Conservation (phyloP, 306 rosid species). For the Acacia acuminata region DNA sequence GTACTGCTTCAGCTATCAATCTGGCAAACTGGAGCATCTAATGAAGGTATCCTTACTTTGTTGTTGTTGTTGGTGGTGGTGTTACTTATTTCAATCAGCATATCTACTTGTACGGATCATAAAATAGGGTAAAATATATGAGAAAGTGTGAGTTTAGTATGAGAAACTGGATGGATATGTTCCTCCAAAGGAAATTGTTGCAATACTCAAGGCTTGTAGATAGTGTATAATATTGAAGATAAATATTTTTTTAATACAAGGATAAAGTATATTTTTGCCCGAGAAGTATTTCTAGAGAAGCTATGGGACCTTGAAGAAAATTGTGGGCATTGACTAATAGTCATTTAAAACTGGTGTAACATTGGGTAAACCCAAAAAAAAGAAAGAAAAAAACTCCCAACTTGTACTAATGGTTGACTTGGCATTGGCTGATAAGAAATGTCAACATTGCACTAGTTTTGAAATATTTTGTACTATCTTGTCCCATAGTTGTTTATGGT, state of each 20-base stretch:
- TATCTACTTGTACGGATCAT: background rate
- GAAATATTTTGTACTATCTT: background rate
- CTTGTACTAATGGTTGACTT: background rate
- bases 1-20: slow-evolving; percentile 95
- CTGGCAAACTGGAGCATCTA: slow-evolving; percentile 96
- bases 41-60: slow-evolving; percentile 69
- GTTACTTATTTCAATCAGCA: background rate
- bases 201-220: background rate
- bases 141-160: background rate
- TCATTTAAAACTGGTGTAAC: background rate
- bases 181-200: background rate
- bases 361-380: background rate
- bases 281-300: no score
- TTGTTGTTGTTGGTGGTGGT: background rate
- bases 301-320: background rate
- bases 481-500: background rate
- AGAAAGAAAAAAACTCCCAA: background rate
- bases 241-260: background rate
- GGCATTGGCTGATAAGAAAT: background rate
- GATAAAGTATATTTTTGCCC: background rate
- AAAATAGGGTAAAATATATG: background rate
- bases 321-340: background rate
- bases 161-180: background rate
- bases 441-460: background rate
- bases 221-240: background rate